Base-by-base conservation (phyloP, 306 rosid genomes). In the Castanea crenata region DNA sequence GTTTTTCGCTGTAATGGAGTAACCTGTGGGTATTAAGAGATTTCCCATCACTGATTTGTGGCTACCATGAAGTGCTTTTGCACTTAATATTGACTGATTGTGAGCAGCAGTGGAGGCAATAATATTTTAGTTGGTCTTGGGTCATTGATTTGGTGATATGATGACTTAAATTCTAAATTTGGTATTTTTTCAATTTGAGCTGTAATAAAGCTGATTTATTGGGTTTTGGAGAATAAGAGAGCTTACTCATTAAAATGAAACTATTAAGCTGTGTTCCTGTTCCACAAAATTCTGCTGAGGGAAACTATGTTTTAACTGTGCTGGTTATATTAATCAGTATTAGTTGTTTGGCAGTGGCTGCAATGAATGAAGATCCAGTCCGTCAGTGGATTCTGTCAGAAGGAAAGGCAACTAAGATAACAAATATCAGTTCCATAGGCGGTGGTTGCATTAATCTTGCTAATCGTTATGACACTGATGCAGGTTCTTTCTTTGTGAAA, bases 371-470 rank as follows among this genome's bases (percentile, higher is more conserved):
- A 73, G 97, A 94, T 87, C 99, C 99, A 3, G 80, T 94, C 76
- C 88, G 94, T 32, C 91, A 92, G 58, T 94, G 99, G 99, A 90
- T 92, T 81, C 93, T 94, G 38, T 86, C 91, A 0, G 95, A 91
- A 80, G 99, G 97, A 67, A 90, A 91, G 65, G 97, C 97, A 58
- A 81, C 92, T 34, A 80, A 90, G 78, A 91, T 94, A 83, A 92
- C 87, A 67, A 85, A 80, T 76, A 92, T 92, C 65, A 86, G 89
- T 80, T 88, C 99, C 19, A 86, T 94, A 62, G 99, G 99, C 27
- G 97, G 99, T 19, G 99, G 97, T 46, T 94, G 99, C 85, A 94
- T 94, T 78, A 94, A 91, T 84, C 86, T 82, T 7, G 97, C 97
- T 21, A 86, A 23, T 84, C 94, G 97, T 76, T 90, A 92, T 71